phyloP scores from a whole-genome alignment of 768 basidiomycete species.

The Xerocomellus chrysenteron region DNA sequence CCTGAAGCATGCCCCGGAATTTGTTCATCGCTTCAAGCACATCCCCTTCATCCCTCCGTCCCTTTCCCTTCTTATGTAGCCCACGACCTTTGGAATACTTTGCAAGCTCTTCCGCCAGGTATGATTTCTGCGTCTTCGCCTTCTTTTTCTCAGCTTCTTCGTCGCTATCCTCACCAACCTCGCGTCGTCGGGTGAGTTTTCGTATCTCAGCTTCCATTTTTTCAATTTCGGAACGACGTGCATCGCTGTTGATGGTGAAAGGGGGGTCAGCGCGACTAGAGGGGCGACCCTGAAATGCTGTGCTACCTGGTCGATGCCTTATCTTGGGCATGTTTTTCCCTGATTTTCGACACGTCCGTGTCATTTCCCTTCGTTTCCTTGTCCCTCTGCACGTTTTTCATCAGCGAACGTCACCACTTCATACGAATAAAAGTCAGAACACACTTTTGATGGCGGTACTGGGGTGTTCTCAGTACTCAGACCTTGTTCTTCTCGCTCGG shows the following conservation, averaged over 20 bases:
- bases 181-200: conserved; percentile 62
- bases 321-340: conserved; percentile 74
- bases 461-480: not conserved
- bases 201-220: conserved; percentile 89
- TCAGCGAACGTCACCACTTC: not conserved
- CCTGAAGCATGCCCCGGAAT: conserved; percentile 70
- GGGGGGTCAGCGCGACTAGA: not conserved
- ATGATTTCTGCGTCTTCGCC: conserved; percentile 60
- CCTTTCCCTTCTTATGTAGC: conserved; percentile 54
- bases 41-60: conserved; percentile 68
- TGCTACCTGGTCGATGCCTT: conserved; percentile 58
- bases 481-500: conserved; percentile 1
- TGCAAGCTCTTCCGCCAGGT: conserved; percentile 77
- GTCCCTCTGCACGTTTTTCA: not conserved
- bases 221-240: conserved; percentile 75
- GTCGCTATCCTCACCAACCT: conserved; percentile 59
- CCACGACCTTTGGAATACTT: conserved; percentile 73
- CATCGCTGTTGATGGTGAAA: conserved; percentile 40
- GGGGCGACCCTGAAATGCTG: not conserved
- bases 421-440: not conserved
- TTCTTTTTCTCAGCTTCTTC: conserved; percentile 56
- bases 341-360: conserved; percentile 65
- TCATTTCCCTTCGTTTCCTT: conserved; percentile 25
- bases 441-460: conserved; percentile 18
- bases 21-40: conserved; percentile 65